Base-by-base conservation (phyloP, 2,329 filamentous ascomycete genomes). In the Arachnomyces sp. region DNA sequence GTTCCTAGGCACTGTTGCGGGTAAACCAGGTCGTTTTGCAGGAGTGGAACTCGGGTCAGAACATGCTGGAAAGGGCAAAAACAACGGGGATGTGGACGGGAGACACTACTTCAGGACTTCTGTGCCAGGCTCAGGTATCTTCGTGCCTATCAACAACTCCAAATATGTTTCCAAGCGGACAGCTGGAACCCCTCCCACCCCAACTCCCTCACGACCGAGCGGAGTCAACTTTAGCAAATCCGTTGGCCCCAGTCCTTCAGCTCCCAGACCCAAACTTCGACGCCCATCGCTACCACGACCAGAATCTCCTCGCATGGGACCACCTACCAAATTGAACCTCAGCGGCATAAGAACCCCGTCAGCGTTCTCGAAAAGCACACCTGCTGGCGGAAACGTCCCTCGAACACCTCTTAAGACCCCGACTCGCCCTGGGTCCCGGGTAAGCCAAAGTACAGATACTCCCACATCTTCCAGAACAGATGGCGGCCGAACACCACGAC, bases 51-150 rank as follows among this genome's bases (percentile, higher is more conserved):
- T 98, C 47, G 79, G 82, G 54, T 70, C 77, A 39, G 84, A 94
- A 50, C 93, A 82, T 67, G 84, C 88, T 28, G 64, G 73, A 38
- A 78, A 83, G 57, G 92, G 92, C 28, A 98, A 98, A 72, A 98
- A 98, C 58, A 93, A 77, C 55, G 92, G 92, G 48, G 89, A 94
- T 61, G 92, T 96, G 40, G 90, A 96, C 52, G 92, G 90, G 31
- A 70, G 69, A 43, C 70, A 69, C 41, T 98, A 98, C 65, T 98
- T 98, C 61, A 73, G 71, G 28, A 94, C 92, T 8, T 74, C 74
- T 2, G 66, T 81, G 15, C 77, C 85, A 1, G 87, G 87, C 46
- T 80, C 92, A 2, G 92, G 92, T 45, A 96, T 98, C 55, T 98
- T 98, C 59, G 74, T 98, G 11, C 92, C 92, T 3, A 69, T 92